Evolutionary conservation across 495 filamentous ascomycete species (phyloP), one percentile per base, ranked within the genome.

Genomic region (Tuber brumale): DNA sequence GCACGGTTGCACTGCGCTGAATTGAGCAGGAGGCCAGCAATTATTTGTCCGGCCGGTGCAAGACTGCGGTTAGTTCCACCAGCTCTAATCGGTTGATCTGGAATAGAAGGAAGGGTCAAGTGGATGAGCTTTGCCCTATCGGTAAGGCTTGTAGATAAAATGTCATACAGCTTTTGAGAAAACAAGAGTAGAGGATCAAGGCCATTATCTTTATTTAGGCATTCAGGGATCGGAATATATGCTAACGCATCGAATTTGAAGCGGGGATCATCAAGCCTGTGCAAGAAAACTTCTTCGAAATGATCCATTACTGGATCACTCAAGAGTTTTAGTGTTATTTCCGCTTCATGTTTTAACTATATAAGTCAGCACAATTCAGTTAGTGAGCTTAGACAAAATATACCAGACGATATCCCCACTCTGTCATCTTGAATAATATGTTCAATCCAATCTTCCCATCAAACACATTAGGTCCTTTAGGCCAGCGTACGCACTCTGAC

Each of bases 371-470:
- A 12, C 42, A 2, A 51, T 77, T 18, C 39, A 70, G 46, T 57
- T 31, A 18, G 61, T 46, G 44, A 39, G 41, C 0, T 74, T n/a
- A 19, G 66, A 71, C 70, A 72, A 69, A 44, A 80, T 81, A 39
- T 70, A 91, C 84, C 78, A 89, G 80, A 9, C 85, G 82, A 81
- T 97, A 97, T 14, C 94, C 95, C 92, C 92, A 97, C 45, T 88
- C 83, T 0, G 90, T 91, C 93, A 97, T 97, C 82, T 97, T 97
- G 85, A 91, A 98, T 23, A 97, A 86, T 57, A 98, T 76, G 81
- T 99, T 98, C 76, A 94, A 83, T 18, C 89, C 88, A 74, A 92
- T 88, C 43, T 86, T 85, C 3, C 90, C 89, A 83, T 98, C 96
- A 81, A 89, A 91, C 44, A 93, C 76, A 69, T 85, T 78, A 70